Percentiles rank a stretch among this genome's conserved stretches.
Conservation (phyloP, 176 grass and related monocot species). For the Avena atlantica region DNA sequence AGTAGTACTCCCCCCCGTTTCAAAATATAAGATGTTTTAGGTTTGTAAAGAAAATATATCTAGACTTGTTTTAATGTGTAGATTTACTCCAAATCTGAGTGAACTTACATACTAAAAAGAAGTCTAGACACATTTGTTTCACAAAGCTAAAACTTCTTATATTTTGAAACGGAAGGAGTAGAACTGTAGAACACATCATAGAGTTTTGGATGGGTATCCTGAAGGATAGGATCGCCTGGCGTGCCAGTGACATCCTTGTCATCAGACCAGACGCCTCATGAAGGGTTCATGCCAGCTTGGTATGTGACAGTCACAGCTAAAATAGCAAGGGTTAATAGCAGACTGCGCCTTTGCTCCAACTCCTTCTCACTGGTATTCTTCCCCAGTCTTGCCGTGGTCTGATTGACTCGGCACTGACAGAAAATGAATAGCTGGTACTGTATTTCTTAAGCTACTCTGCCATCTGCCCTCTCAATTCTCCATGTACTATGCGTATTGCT, state of each 20-base stretch:
- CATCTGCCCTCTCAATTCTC: too few species aligned
- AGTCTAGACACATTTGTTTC: too few species aligned
- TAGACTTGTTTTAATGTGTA: too few species aligned
- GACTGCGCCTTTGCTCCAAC: conserved; percentile 35
- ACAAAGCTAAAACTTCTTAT: too few species aligned
- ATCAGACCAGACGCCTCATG: conserved; percentile 52
- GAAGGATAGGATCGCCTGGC: conserved; percentile 44
- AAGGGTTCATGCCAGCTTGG: conserved; percentile 55
- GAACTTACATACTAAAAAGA: too few species aligned
- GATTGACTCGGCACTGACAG: background rate
- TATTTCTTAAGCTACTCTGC: too few species aligned
- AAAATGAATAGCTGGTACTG: conserved; percentile 36
- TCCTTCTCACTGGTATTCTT: conserved; percentile 1
- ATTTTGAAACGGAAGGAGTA: background rate
- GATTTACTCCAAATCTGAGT: too few species aligned
- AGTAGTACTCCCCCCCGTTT: background rate
- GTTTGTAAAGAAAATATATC: too few species aligned
- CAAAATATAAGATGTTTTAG: too few species aligned
- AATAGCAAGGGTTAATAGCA: conserved; percentile 38
- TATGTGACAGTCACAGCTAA: conserved; percentile 48
- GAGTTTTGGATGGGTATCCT: background rate
- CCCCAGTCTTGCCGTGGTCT: background rate
- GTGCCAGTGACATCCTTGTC: background rate
- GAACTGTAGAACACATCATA: conserved; percentile 47
- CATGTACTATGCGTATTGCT: conserved; percentile 40